Evolutionary conservation across 2,329 filamentous ascomycete genomes (phyloP), one percentile per base, ranked within the genome.

Genomic region (Camillea tinctor): DNA sequence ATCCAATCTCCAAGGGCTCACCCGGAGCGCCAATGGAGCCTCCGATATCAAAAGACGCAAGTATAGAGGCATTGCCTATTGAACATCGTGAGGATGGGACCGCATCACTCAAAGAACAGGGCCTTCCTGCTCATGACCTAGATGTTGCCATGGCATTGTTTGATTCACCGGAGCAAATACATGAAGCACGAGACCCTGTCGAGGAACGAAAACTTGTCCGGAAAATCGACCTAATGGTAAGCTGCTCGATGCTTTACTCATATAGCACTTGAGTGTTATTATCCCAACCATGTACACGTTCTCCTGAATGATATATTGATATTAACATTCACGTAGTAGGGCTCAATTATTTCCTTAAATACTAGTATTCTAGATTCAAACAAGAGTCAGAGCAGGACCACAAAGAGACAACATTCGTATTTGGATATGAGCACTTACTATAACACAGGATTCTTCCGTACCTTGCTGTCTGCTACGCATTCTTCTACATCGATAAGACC

Each of bases 211-310:
- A 69, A 61, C 69, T 80, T 7, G 69, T 71, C 17, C 75, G 81
- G 65, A 87, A 85, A 69, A 83, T 87, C 57, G 84, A 87, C 64
- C 74, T 80, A 4, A 83, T 85, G 78, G 36, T 44, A 44, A 17
- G 36, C 6, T 4, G 13, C 3, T 11, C 8, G 6, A 30, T 11
- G 13, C 26, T 30, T 30, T 7, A 2, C 13, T 30, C 13, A 3
- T 30, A 30, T 30, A 11, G 13, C 26, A 30, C 26, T 30, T 30
- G 26, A 3, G 13, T 7, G 26, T 9, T 9, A 30, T 30, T 7
- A 9, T 9, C 26, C 13, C 8, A 30, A 30, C 26, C 7, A 30
- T 30, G 3, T 30, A 4, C 26, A 30, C 8, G 7, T 30, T 30
- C 3, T 30, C n/a, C 2, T 30, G 26, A 2, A 30, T 30, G 13